These are phyloP conservation scores for Penicillium sp. DNA, from an alignment of 2,329 filamentous ascomycete species.

Conservation along the genomic window DNA sequence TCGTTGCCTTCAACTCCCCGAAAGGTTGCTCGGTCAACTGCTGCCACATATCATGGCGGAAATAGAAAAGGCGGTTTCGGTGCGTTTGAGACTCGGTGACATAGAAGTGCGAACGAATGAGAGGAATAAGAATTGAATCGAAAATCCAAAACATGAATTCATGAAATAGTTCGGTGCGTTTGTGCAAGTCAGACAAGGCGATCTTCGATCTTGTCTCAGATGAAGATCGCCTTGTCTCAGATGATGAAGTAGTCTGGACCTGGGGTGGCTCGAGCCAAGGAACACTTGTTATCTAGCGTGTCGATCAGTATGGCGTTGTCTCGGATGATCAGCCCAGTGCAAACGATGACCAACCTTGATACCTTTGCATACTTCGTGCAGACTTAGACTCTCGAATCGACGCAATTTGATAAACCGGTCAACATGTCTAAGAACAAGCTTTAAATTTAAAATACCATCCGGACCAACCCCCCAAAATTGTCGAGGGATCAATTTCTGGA, in stretches of 20 bases:
- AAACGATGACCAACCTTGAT: conserved; percentile 61
- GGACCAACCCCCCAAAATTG: conserved; percentile 69
- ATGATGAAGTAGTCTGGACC: conserved; percentile 30
- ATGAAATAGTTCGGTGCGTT: conserved; percentile 73
- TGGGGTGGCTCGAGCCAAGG: conserved; percentile 68
- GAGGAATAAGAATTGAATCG: conserved; percentile 84
- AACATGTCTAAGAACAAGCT: conserved; percentile 64
- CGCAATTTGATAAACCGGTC: conserved; percentile 75
- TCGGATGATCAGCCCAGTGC: background rate
- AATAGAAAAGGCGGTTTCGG: conserved; percentile 83
- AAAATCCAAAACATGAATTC: conserved; percentile 93
- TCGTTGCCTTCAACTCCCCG: conserved; percentile 62
- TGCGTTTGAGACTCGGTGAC: conserved; percentile 86
- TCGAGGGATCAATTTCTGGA: conserved; percentile 70
- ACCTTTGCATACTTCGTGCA: conserved; percentile 75
- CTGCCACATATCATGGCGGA: conserved; percentile 90
- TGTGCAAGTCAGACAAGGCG: conserved; percentile 69
- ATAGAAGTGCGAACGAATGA: conserved; percentile 86
- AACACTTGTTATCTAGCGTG: conserved; percentile 61
- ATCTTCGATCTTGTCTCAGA: conserved; percentile 49
- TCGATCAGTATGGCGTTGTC: conserved; percentile 7
- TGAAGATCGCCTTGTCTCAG: conserved; percentile 19
- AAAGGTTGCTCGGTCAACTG: conserved; percentile 72
- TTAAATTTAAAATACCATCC: conserved; percentile 59
- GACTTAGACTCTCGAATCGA: conserved; percentile 74